Percentiles rank a stretch among this genome's conserved stretches.
Conservation (phyloP, 345 rosid genomes). For the Ailanthus altissimus region DNA sequence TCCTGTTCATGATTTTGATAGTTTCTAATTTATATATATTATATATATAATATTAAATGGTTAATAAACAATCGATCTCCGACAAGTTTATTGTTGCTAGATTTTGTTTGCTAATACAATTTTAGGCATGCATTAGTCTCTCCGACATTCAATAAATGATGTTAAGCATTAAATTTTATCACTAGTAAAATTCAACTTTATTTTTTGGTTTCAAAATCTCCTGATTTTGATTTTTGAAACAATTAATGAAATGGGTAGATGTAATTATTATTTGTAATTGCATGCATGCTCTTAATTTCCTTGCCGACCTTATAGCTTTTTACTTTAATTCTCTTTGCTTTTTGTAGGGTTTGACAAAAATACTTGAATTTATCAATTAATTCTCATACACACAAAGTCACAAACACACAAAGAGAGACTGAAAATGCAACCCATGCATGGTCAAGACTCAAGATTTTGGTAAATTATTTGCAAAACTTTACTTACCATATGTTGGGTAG, state of each 20-base stretch:
- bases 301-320: neutral
- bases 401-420: neutral
- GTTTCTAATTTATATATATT: neutral
- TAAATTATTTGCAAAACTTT: too few species aligned
- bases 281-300: constrained; percentile 5
- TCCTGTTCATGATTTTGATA: neutral
- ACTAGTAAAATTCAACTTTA: constrained; percentile 16
- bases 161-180: constrained; percentile 34
- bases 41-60: neutral
- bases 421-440: neutral
- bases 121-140: constrained; percentile 20
- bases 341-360: neutral
- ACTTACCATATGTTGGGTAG: neutral
- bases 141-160: constrained; percentile 53
- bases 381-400: neutral
- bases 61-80: neutral
- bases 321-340: neutral
- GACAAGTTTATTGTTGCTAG: constrained; percentile 13
- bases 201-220: neutral
- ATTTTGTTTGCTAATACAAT: constrained; percentile 20
- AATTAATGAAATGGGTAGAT: neutral
- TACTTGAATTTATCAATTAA: neutral
- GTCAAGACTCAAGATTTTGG: too few species aligned
- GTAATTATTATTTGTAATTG: constrained; percentile 22
- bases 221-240: neutral